Conservation (phyloP, 2,329 filamentous ascomycete species). For the Cryphonectria nitschkei region DNA sequence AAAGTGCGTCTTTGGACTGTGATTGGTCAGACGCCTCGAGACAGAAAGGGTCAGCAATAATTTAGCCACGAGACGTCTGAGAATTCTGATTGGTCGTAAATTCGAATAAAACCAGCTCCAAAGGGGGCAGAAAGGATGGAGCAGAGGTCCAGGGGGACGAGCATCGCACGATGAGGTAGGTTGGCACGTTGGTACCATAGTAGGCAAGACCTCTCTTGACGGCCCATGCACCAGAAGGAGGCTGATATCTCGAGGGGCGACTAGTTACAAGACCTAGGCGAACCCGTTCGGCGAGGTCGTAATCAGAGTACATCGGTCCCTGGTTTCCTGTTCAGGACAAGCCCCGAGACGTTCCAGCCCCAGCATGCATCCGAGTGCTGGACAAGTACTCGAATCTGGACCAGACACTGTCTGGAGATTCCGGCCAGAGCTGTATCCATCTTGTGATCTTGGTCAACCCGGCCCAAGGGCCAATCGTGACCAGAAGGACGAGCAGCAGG, state of each 20-base stretch:
- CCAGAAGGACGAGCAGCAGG: not conserved
- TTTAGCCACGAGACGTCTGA: conserved; percentile 19
- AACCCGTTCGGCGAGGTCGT: conserved; percentile 11
- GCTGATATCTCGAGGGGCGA: conserved; percentile 13
- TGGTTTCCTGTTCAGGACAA: conserved; percentile 25
- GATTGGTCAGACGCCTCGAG: conserved; percentile 32
- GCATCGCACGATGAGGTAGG: conserved; percentile 12
- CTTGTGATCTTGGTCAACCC: not conserved
- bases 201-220: conserved; percentile 18
- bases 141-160: conserved; percentile 12
- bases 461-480: conserved; percentile 3
- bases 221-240: conserved; percentile 20
- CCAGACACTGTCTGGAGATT: conserved; percentile 26
- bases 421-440: not conserved
- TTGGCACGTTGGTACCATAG: not conserved
- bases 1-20: conserved; percentile 31
- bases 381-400: not conserved
- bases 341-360: conserved; percentile 27
- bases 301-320: conserved; percentile 15
- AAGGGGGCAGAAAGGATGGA: conserved; percentile 11
- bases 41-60: conserved; percentile 27
- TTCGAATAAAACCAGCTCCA: conserved; percentile 24
- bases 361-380: conserved; percentile 4
- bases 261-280: conserved; percentile 5
- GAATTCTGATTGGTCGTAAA: conserved; percentile 31